phyloP scores from a whole-genome alignment of 495 filamentous ascomycete species.

The Talaromyces proteolyticus region DNA sequence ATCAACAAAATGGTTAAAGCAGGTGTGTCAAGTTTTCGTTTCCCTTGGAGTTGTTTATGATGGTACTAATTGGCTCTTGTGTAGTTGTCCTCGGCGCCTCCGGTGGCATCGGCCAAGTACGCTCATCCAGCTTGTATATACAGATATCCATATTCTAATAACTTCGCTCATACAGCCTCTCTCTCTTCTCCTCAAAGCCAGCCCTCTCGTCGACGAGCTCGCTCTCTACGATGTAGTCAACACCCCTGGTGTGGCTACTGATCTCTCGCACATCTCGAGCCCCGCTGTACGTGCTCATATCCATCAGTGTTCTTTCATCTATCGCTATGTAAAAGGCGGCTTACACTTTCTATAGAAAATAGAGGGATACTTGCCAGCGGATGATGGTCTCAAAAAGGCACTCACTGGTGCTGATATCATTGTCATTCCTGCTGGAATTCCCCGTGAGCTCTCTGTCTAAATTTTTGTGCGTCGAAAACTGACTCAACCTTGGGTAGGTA shows the following conservation, averaged over 20 bases:
- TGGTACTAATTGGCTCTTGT: conserved; percentile 27
- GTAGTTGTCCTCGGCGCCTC: conserved; percentile 91
- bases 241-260: conserved; percentile 90
- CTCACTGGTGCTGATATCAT: conserved; percentile 91
- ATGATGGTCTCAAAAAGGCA: conserved; percentile 83
- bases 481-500: conserved; percentile 51
- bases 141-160: not conserved
- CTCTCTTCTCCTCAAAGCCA: conserved; percentile 89
- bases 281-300: conserved; percentile 75
- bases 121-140: not conserved
- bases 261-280: conserved; percentile 95
- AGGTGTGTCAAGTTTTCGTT: too few relatives aligned
- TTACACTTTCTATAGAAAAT: conserved; percentile 63
- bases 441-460: conserved; percentile 54
- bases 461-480: conserved; percentile 5
- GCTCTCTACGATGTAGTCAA: conserved; percentile 98
- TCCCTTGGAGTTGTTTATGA: too few relatives aligned
- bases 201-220: conserved; percentile 81
- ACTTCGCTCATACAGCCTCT: conserved; percentile 58
- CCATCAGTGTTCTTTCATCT: too few relatives aligned
- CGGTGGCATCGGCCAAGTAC: conserved; percentile 96
- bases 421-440: conserved; percentile 96
- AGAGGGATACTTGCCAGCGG: conserved; percentile 79
- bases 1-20: conserved; percentile 76
- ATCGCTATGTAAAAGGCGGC: conserved; percentile 16